phyloP scores from a whole-genome alignment of 2,329 filamentous ascomycete species.

The Shiraia sp. region DNA sequence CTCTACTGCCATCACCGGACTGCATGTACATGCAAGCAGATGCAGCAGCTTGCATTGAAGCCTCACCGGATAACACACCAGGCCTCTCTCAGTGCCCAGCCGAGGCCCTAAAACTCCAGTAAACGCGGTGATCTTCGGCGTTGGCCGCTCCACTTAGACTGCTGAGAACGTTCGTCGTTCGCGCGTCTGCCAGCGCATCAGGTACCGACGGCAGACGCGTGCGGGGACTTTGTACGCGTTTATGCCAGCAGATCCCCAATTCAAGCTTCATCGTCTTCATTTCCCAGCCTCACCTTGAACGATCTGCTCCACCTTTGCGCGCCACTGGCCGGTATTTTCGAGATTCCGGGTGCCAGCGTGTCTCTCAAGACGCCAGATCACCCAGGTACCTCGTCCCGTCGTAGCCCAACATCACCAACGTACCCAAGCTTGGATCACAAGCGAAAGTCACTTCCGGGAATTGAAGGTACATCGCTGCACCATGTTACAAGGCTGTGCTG shows the following conservation, averaged over 20 bases:
- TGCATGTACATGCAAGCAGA: slow-evolving; percentile 13
- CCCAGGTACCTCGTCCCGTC: neutral
- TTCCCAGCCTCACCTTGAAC: slow-evolving; percentile 2
- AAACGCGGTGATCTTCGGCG: slow-evolving; percentile 3
- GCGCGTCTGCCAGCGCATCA: slow-evolving; percentile 4
- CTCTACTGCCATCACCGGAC: slow-evolving; percentile 21
- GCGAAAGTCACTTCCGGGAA: slow-evolving; percentile 1
- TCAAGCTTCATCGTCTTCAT: slow-evolving; percentile 1
- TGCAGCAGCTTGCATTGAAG: slow-evolving; percentile 27
- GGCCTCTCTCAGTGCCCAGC: neutral
- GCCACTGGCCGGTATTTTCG: neutral
- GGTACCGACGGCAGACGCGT: neutral
- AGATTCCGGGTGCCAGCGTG: neutral
- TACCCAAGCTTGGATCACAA: neutral
- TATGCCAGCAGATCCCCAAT: neutral
- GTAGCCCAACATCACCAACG: neutral
- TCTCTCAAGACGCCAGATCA: too few species aligned
- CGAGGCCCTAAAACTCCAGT: neutral
- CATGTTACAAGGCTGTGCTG: slow-evolving; percentile 26
- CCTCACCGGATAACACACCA: slow-evolving; percentile 27
- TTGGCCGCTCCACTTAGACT: neutral
- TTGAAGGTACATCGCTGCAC: slow-evolving; percentile 4
- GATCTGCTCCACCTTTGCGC: neutral
- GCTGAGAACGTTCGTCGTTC: neutral
- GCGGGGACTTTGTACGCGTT: neutral